phyloP scores from a whole-genome alignment of 192 early-diverging fungal species.

The Globomyces pollinis-pini region DNA sequence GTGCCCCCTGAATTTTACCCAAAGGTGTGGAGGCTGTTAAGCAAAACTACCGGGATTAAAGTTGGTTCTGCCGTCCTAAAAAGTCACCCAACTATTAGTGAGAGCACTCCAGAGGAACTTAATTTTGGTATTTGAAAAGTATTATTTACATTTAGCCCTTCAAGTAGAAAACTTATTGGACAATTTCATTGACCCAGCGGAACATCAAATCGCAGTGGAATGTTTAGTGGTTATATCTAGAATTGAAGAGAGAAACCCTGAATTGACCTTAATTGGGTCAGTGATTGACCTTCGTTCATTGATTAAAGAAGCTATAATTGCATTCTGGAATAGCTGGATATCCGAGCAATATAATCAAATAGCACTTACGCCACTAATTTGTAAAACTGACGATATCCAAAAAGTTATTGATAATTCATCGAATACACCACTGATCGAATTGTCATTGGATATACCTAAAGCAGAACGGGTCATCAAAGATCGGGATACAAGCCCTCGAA shows the following conservation, averaged over 20 bases:
- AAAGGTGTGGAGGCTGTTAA: constrained; percentile 65
- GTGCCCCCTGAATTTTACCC: constrained; percentile 74
- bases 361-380: not conserved
- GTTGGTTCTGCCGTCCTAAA: constrained; percentile 55
- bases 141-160: constrained; percentile 35
- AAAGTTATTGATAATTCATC: not conserved
- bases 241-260: constrained; percentile 59
- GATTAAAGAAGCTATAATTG: constrained; percentile 56
- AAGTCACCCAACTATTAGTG: constrained; percentile 69
- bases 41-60: constrained; percentile 46
- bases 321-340: constrained; percentile 66
- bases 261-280: constrained; percentile 30
- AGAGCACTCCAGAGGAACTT: constrained; percentile 76
- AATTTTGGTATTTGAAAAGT: constrained; percentile 58
- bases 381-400: not conserved
- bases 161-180: constrained; percentile 69
- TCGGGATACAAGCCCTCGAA: not conserved
- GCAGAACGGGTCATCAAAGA: not conserved
- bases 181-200: constrained; percentile 67
- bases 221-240: constrained; percentile 61
- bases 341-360: constrained; percentile 28
- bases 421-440: not conserved
- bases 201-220: constrained; percentile 70
- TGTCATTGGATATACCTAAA: not conserved
- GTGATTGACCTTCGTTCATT: constrained; percentile 53